Percentiles rank a stretch among this genome's conserved stretches.
Conservation (phyloP, 2,329 filamentous ascomycete genomes). For the Aspergillus costaricaensis region DNA sequence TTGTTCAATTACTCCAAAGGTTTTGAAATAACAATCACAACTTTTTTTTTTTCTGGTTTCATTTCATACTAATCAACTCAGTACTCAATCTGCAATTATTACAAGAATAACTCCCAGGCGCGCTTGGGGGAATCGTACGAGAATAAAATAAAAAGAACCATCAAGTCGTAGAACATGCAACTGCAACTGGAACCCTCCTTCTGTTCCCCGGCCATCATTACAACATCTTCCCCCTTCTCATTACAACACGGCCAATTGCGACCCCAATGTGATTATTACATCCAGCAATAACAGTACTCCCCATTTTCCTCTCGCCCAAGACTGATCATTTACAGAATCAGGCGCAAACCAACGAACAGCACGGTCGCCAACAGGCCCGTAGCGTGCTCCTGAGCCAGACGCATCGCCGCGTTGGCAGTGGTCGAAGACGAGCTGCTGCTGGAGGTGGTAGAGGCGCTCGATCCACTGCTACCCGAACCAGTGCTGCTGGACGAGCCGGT, state of each 20-base stretch:
- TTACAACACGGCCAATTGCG: background rate
- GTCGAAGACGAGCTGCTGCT: slow-evolving; percentile 25
- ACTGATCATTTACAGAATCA: slow-evolving; percentile 53
- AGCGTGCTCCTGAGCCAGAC: slow-evolving; percentile 52
- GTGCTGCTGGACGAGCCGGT: slow-evolving; percentile 21
- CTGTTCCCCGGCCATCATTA: background rate
- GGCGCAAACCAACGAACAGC: slow-evolving; percentile 58
- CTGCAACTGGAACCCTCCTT: background rate
- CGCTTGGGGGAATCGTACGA: slow-evolving; percentile 6
- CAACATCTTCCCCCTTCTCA: background rate
- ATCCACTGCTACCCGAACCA: slow-evolving; percentile 25
- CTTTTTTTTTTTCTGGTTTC: background rate
- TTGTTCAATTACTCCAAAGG: background rate
- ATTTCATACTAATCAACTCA: background rate
- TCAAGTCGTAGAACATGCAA: slow-evolving; percentile 11
- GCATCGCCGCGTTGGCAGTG: slow-evolving; percentile 48
- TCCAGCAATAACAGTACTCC: background rate
- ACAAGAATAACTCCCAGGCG: slow-evolving; percentile 1
- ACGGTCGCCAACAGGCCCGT: slow-evolving; percentile 55
- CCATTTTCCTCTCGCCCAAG: background rate
- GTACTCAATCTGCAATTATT: background rate
- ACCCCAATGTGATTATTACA: background rate
- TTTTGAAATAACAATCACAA: background rate
- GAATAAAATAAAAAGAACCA: background rate
- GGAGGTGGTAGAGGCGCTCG: slow-evolving; percentile 35